A percentile compares a stretch with the other conserved stretches of the same genome.
These are phyloP conservation scores for Macrophomina phaseolina DNA, from an alignment of 2,329 filamentous ascomycete genomes.

Conservation along the genomic window DNA sequence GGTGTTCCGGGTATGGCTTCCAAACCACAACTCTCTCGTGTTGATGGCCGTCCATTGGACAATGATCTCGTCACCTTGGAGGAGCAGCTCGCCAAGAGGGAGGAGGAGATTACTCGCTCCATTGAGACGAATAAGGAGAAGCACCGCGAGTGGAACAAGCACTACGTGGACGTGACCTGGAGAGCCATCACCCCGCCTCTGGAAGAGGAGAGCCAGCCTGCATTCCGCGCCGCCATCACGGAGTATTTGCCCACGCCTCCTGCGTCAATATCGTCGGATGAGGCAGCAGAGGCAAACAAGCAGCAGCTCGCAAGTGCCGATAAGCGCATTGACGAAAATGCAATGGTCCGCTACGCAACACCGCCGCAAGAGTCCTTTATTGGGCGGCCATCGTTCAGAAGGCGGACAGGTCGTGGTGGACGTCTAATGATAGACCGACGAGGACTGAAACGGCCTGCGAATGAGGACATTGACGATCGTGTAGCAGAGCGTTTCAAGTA, in stretches of 20 bases:
- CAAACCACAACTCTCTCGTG: constrained; percentile 57
- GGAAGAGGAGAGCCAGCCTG: constrained; percentile 53
- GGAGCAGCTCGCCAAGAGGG: constrained; percentile 79
- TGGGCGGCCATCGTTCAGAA: constrained; percentile 71
- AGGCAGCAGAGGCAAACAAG: constrained; percentile 46
- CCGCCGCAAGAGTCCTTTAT: constrained; percentile 47
- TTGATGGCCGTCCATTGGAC: constrained; percentile 72
- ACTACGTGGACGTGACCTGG: constrained; percentile 86
- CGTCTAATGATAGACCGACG: constrained; percentile 88
- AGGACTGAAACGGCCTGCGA: constrained; percentile 63
- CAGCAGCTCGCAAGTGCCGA: constrained; percentile 19
- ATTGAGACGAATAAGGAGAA: constrained; percentile 87
- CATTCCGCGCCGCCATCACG: constrained; percentile 48
- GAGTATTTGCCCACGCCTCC: constrained; percentile 54
- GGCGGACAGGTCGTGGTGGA: constrained; percentile 82
- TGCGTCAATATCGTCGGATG: constrained; percentile 52
- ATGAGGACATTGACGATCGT: constrained; percentile 46
- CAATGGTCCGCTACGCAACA: constrained; percentile 44
- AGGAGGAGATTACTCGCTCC: constrained; percentile 78
- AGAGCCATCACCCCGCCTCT: constrained; percentile 80
- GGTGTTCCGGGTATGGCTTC: constrained; percentile 65
- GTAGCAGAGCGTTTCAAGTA: constrained; percentile 71
- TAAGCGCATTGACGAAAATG: constrained; percentile 5
- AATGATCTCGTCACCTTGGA: constrained; percentile 78
- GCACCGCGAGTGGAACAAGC: constrained; percentile 89